phyloP scores from a whole-genome alignment of 441 rosid species.

The Euphorbia schlechtendalii region DNA sequence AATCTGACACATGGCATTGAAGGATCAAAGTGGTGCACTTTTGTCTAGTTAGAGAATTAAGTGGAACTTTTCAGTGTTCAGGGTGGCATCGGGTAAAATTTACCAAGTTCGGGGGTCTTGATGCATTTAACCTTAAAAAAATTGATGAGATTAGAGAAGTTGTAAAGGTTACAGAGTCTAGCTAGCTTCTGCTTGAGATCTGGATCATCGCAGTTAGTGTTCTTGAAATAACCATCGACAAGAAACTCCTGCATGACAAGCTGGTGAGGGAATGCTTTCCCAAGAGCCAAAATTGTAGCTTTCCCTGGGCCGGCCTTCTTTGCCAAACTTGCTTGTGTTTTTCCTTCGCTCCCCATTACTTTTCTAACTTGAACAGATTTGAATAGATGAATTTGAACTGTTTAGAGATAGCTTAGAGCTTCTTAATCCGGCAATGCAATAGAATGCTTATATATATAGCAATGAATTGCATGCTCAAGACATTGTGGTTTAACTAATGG shows the following conservation, averaged over 20 bases:
- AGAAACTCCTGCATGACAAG: constrained; percentile 93
- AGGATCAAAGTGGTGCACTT: too few species aligned
- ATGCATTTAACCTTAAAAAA: too few species aligned
- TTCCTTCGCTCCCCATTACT: constrained; percentile 47
- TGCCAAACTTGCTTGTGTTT: constrained; percentile 23
- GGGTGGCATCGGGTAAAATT: too few species aligned
- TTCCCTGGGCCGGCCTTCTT: constrained; percentile 47
- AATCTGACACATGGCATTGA: too few species aligned
- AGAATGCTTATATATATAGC: constrained; percentile 13
- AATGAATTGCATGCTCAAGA: background rate
- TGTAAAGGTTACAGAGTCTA: constrained; percentile 54
- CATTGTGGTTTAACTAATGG: constrained; percentile 2
- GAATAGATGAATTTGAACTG: background rate
- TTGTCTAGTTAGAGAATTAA: too few species aligned
- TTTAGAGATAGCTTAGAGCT: background rate
- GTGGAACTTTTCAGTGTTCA: too few species aligned
- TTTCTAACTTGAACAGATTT: constrained; percentile 12
- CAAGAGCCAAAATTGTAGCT: constrained; percentile 81
- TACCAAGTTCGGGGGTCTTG: too few species aligned
- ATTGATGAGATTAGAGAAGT: constrained; percentile 15
- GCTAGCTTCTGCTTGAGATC: constrained; percentile 81
- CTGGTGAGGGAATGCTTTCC: constrained; percentile 95
- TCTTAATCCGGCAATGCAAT: constrained; percentile 9
- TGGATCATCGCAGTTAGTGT: constrained; percentile 86
- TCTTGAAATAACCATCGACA: constrained; percentile 87